phyloP scores from a whole-genome alignment of 495 filamentous ascomycete species.

The Daldinia decipiens region DNA sequence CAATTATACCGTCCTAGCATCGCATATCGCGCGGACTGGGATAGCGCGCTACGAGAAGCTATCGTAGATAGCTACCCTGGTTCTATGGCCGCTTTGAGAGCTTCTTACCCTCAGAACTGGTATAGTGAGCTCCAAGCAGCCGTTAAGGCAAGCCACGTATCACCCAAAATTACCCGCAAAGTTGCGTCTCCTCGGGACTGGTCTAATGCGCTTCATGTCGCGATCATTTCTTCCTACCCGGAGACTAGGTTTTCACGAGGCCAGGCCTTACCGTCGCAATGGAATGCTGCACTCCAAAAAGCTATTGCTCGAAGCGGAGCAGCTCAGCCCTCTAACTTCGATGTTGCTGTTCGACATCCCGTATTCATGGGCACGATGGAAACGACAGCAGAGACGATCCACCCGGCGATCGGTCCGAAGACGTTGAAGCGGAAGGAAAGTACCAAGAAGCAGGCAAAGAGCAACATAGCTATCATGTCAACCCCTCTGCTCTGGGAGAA shows the following conservation, averaged over 20 bases:
- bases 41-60: conserved; percentile 50
- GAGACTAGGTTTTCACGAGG: conserved; percentile 37
- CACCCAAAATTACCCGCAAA: conserved; percentile 27
- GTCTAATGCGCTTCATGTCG: conserved; percentile 50
- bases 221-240: conserved; percentile 46
- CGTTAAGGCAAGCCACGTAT: conserved; percentile 24
- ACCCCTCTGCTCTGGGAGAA: conserved; percentile 31
- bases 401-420: conserved; percentile 48
- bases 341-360: conserved; percentile 51
- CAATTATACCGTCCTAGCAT: conserved; percentile 26
- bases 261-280: conserved; percentile 34
- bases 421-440: conserved; percentile 20
- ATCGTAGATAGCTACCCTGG: conserved; percentile 43
- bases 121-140: conserved; percentile 29
- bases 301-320: conserved; percentile 35
- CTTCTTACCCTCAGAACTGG: conserved; percentile 41
- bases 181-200: conserved; percentile 47
- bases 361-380: conserved; percentile 53
- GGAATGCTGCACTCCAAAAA: conserved; percentile 42
- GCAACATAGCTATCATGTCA: background rate
- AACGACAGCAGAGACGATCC: conserved; percentile 47
- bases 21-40: conserved; percentile 50
- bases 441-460: background rate
- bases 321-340: conserved; percentile 34
- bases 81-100: conserved; percentile 35